Percentiles rank a stretch among this genome's conserved stretches.
These are phyloP conservation scores for Penicillium hordei DNA, from an alignment of 2,329 filamentous ascomycete genomes.

Conservation along the genomic window DNA sequence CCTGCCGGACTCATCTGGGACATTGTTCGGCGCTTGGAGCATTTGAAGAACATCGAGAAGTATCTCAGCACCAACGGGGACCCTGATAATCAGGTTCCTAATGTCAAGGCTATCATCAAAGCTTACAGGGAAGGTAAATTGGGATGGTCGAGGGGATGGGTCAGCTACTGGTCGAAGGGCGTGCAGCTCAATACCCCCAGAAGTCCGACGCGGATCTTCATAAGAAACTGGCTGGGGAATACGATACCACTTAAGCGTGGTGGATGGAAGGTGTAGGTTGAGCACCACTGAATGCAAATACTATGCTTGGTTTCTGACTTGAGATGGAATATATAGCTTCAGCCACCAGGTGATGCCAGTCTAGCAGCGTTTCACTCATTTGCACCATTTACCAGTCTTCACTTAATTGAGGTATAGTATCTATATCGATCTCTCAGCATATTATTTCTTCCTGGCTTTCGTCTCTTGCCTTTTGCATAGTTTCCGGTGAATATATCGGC, in stretches of 20 bases:
- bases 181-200: slow-evolving; percentile 4
- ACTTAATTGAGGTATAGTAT: not conserved
- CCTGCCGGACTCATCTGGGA: not conserved
- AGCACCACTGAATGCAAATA: not conserved
- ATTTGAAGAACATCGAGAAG: not conserved
- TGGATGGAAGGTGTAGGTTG: slow-evolving; percentile 11
- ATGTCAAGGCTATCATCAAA: not conserved
- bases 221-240: not conserved
- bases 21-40: not conserved
- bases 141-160: slow-evolving; percentile 1
- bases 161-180: slow-evolving; percentile 14
- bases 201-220: slow-evolving; percentile 1
- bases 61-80: not conserved
- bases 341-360: not conserved
- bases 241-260: not conserved
- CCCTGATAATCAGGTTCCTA: slow-evolving; percentile 6
- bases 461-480: not conserved
- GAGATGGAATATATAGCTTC: not conserved
- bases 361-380: not conserved
- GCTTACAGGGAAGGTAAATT: slow-evolving; percentile 4
- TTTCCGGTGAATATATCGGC: not conserved
- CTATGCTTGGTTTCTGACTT: not conserved
- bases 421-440: not conserved
- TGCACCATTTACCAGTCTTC: not conserved
- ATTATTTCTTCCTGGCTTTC: not conserved